Evolutionary conservation across 1,284 basidiomycete genomes (phyloP), one percentile per base, ranked within the genome.

Genomic region (Uromyces viciae-fabae): DNA sequence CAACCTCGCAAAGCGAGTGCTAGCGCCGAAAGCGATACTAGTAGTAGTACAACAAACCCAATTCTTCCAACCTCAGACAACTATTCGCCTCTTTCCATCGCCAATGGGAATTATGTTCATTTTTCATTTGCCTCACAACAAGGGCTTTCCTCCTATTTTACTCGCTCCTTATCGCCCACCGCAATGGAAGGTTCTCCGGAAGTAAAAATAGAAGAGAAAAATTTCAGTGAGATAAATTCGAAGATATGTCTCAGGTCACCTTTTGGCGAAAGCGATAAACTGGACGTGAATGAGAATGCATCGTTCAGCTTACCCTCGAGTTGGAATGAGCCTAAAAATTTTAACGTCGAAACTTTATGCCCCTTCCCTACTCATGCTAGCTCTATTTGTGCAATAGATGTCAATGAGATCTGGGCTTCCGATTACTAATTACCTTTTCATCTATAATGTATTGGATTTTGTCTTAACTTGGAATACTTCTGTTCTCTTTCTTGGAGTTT

Each of bases 1-100:
- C 72, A 74, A 58, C 28, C 36, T 0, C 72, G 72, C 38, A 74
- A 74, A 42, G 58, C 72, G n/a, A 74, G 72, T 60, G 54, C 28
- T n/a, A 52, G 49, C n/a, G 49, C 49, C 49, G n/a, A n/a, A 15
- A 74, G 56, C 25, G 56, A 28, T 28, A 49, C 43, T 22, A 43
- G 43, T 36, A 58, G 33, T 28, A 74, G 72, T n/a, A 49, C 46
- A 42, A 38, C 72, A n/a, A 74, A 74, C 25, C 58, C 72, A 3
- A 31, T 74, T 36, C 28, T 49, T 15, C 54, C 52, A 38, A 54
- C 33, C 52, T 42, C 49, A 14, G 72, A 74, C 15, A 31, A 40
- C 15, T 36, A 74, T 74, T 58, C 72, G 2, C 36, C 72, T 43
- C 25, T 74, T 49, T 54, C 49, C 42, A 42, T 19, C 9, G 40